These are phyloP conservation scores for Alternaria dauci DNA, from an alignment of 2,329 filamentous ascomycete species.

Conservation along the genomic window DNA sequence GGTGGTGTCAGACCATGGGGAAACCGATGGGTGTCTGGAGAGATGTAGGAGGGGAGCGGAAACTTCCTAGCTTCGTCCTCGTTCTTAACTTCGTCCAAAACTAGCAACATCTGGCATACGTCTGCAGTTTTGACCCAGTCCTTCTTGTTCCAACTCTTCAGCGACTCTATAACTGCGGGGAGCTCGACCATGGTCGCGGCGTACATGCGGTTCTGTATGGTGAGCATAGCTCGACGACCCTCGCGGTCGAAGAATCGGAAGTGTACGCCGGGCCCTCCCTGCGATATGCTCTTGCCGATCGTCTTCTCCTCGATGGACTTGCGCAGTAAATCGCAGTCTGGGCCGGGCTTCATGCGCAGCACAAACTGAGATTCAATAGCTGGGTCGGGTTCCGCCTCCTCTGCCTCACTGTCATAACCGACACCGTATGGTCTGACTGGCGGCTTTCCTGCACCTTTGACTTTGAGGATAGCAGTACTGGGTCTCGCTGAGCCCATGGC, in stretches of 20 bases:
- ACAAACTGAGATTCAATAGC: constrained; percentile 90
- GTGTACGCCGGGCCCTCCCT: constrained; percentile 78
- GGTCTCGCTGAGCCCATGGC: constrained; percentile 26
- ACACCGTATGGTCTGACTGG: constrained; percentile 72
- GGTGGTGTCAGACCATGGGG: constrained; percentile 88
- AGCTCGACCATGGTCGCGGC: constrained; percentile 83
- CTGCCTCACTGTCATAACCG: constrained; percentile 95
- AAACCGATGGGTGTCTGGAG: constrained; percentile 73
- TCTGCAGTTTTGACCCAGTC: constrained; percentile 88
- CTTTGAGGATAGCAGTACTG: constrained; percentile 41
- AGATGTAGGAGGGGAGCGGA: constrained; percentile 75
- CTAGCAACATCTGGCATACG: constrained; percentile 87
- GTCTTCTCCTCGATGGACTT: constrained; percentile 78
- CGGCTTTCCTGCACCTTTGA: constrained; percentile 46
- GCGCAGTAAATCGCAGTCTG: constrained; percentile 84
- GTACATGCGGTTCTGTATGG: constrained; percentile 73
- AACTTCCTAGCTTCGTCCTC: constrained; percentile 59
- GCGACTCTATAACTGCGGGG: constrained; percentile 85
- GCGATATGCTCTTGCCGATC: constrained; percentile 70
- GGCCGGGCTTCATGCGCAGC: constrained; percentile 84
- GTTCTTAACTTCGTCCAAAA: constrained; percentile 72
- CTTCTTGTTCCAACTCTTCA: constrained; percentile 93
- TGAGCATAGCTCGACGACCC: constrained; percentile 75
- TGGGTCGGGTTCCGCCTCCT: constrained; percentile 86
- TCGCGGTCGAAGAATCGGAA: constrained; percentile 82